Evolutionary conservation across 768 basidiomycete genomes (phyloP).

Genomic region (Hortiboletus flavorubellus): DNA sequence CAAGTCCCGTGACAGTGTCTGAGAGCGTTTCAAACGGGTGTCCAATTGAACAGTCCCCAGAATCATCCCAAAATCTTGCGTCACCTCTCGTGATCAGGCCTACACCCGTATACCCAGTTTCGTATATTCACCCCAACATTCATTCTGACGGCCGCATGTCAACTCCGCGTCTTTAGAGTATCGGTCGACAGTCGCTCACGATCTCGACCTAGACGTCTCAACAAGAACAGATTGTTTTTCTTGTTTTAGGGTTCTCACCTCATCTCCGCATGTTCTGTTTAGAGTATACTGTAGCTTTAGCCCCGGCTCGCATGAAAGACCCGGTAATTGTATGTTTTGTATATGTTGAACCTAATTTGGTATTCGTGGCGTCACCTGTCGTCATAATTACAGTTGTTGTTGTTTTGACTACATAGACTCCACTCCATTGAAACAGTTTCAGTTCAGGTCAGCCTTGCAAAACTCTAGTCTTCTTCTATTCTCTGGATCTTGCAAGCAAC

Average conservation of each 20-base stretch:
- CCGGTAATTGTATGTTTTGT: conserved; percentile 6
- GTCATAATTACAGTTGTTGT: neutral
- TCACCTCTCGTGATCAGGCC: conserved; percentile 27
- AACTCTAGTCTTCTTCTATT: neutral
- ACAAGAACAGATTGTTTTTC: conserved; percentile 2
- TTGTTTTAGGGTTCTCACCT: conserved; percentile 6
- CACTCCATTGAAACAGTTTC: neutral
- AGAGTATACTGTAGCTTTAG: conserved; percentile 14
- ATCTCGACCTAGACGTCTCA: neutral
- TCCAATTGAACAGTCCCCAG: neutral
- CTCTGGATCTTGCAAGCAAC: neutral
- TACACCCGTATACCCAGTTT: conserved; percentile 27
- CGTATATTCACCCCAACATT: conserved; percentile 18
- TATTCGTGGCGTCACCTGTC: neutral
- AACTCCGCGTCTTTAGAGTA: conserved; percentile 3
- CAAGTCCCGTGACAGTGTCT: conserved; percentile 3
- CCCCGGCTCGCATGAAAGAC: neutral
- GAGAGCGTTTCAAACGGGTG: conserved; percentile 5
- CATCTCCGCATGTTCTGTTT: conserved; percentile 9
- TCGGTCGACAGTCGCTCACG: neutral
- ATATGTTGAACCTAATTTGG: conserved; percentile 1
- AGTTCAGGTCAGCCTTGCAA: neutral
- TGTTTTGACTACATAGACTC: neutral
- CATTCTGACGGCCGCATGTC: conserved; percentile 6
- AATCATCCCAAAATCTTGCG: conserved; percentile 8